Evolutionary conservation across 768 basidiomycete species (phyloP).

Genomic region (Serendipita sp.): DNA sequence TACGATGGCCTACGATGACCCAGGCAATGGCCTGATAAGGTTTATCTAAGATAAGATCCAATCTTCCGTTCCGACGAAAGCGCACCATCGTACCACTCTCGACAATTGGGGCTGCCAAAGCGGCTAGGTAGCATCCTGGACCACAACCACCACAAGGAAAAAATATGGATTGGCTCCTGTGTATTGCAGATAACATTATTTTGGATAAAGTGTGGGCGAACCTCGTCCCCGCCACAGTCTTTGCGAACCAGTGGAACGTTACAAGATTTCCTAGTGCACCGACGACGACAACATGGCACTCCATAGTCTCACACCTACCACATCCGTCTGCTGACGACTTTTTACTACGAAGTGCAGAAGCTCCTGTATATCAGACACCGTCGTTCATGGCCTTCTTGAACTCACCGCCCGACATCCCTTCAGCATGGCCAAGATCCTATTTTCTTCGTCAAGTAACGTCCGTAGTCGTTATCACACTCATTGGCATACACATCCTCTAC

Average conservation of each 20-base stretch:
- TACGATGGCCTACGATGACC: no score
- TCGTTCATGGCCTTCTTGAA: neutral
- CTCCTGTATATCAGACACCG: slow-evolving; percentile 8
- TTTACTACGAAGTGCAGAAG: slow-evolving; percentile 14
- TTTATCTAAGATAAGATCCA: no score
- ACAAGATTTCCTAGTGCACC: slow-evolving; percentile 2
- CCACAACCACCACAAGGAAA: slow-evolving; percentile 7
- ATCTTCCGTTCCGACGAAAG: no score
- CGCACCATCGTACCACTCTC: no score
- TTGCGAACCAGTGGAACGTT: neutral
- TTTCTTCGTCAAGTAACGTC: slow-evolving; percentile 65
- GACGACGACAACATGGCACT: slow-evolving; percentile 30
- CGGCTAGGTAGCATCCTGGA: neutral
- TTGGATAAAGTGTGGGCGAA: slow-evolving; percentile 70
- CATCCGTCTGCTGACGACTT: slow-evolving; percentile 34
- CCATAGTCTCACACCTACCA: slow-evolving; percentile 38
- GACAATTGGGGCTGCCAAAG: neutral
- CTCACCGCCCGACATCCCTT: slow-evolving; percentile 23
- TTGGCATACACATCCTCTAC: slow-evolving; percentile 76
- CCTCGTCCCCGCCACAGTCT: slow-evolving; percentile 35
- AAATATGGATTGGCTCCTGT: slow-evolving; percentile 72
- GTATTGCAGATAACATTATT: slow-evolving; percentile 47
- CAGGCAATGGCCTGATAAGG: no score
- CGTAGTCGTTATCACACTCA: slow-evolving; percentile 48
- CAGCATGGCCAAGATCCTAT: slow-evolving; percentile 77